Conservation (phyloP, 768 basidiomycete genomes). For the Leucocoprinus sp. region DNA sequence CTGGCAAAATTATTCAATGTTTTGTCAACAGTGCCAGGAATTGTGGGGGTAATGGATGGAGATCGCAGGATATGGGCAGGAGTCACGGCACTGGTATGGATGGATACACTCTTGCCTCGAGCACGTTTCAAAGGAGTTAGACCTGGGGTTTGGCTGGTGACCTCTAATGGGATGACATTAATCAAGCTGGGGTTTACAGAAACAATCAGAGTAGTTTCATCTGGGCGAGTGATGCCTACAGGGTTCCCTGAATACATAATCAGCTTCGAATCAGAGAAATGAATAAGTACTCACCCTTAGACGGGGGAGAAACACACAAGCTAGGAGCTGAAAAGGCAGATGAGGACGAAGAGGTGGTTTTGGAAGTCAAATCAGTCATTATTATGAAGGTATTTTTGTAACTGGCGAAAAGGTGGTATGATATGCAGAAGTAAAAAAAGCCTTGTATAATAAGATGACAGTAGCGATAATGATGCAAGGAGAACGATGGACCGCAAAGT, state of each 20-base stretch:
- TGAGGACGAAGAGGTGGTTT: background rate
- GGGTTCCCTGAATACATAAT: background rate
- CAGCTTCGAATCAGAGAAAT: background rate
- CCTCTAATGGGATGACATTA: background rate
- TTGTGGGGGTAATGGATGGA: background rate
- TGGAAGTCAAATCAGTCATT: slow-evolving; percentile 3
- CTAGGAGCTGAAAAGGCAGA: background rate
- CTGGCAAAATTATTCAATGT: background rate
- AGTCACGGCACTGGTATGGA: background rate
- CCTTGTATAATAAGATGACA: slow-evolving; percentile 3
- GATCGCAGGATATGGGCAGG: background rate
- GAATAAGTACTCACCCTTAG: background rate
- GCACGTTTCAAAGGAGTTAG: background rate
- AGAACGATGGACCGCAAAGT: background rate
- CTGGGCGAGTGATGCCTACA: background rate
- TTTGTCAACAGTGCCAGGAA: background rate
- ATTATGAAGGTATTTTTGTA: background rate
- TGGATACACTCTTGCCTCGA: slow-evolving; percentile 1
- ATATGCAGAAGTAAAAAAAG: background rate
- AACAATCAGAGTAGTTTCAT: background rate
- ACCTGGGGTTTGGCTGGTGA: background rate
- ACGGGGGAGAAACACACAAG: background rate
- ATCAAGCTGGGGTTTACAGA: background rate
- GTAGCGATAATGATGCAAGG: slow-evolving; percentile 1
- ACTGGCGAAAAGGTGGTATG: background rate